Base-by-base conservation (phyloP, 1,284 basidiomycete genomes). In the Ceratorhiza oryzae-sativae region DNA sequence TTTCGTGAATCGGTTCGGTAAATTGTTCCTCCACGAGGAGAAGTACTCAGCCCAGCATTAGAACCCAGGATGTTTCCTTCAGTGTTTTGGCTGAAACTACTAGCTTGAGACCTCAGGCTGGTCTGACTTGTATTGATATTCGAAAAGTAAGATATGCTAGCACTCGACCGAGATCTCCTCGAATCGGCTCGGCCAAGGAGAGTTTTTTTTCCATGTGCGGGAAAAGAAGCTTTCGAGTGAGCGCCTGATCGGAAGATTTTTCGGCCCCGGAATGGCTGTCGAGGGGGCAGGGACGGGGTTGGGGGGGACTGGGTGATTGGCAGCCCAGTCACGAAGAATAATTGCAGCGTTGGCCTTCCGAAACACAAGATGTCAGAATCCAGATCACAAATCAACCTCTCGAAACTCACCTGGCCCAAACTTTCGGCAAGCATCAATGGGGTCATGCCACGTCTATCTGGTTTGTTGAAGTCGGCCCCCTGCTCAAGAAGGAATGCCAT, bases 381-480 rank as follows among this genome's bases (percentile, higher is more conserved):
- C 79, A 83, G 1, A 78, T 77, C 41, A 6, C 84, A 76, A 0
- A 81, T 76, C 6, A 77, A 39, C n/a, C n/a, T n/a, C n/a, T 77
- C 5, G 83, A 82, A 80, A 10, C 82, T 79, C 30, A 77, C 74
- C 75, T 83, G 81, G 2, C 81, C 81, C 65, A 81, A 81, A 53
- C 80, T 77, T 36, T 79, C 77, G 5, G 84, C 84, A n/a, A 86
- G 79, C 51, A 81, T 80, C 62, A 83, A 81, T 2, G 95, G 90
- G 0, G 92, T 94, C 74, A 93, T 82, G 6, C 92, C 93, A 80
- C 94, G 89, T 80, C 96, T 97, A 82, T 97, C 95, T 20, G 88
- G 80, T 70, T 88, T 87, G 78, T 90, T 84, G 23, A 93, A 87
- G 72, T 88, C 85, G 3, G 95, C 95, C 42, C 94, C 94, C 75